Percentiles rank a stretch among this genome's conserved stretches.
phyloP scores from a whole-genome alignment of 2,329 filamentous ascomycete species.

The Annulohypoxylon truncatum region DNA sequence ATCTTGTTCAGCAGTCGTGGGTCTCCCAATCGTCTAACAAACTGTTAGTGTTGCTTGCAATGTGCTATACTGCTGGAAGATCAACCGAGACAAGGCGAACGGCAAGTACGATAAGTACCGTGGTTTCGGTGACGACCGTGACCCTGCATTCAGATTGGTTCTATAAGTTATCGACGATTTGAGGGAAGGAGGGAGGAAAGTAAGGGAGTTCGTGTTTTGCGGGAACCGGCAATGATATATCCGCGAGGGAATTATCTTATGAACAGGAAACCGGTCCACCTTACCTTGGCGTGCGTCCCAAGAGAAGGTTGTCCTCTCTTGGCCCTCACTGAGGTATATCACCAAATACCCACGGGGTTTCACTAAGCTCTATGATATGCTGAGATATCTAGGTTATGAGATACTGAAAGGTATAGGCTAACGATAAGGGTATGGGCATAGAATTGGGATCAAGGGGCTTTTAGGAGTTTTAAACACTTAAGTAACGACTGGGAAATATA shows the following conservation, averaged over 20 bases:
- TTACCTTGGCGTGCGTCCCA: background rate
- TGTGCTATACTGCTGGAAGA: constrained; percentile 70
- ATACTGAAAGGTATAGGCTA: constrained; percentile 3
- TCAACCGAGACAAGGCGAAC: constrained; percentile 70
- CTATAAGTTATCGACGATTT: constrained; percentile 54
- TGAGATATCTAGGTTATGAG: background rate
- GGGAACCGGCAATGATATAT: constrained; percentile 5
- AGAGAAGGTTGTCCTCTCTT: background rate
- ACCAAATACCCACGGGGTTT: background rate
- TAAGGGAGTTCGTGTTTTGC: background rate
- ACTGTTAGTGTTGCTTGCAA: constrained; percentile 65
- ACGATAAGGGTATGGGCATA: constrained; percentile 9
- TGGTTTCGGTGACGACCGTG: constrained; percentile 71
- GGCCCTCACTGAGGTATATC: constrained; percentile 4
- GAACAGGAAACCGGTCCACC: constrained; percentile 11
- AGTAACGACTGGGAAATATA: constrained; percentile 15
- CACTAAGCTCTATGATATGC: constrained; percentile 8
- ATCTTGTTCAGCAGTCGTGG: background rate
- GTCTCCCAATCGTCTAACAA: constrained; percentile 32
- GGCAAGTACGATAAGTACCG: constrained; percentile 69
- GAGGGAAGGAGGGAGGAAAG: background rate
- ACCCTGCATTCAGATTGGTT: constrained; percentile 71
- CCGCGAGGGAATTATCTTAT: constrained; percentile 1
- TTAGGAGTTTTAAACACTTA: background rate
- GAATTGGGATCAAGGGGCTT: constrained; percentile 1